phyloP scores from a whole-genome alignment of 2,329 filamentous ascomycete genomes.

The Microdochium bolleyi region DNA sequence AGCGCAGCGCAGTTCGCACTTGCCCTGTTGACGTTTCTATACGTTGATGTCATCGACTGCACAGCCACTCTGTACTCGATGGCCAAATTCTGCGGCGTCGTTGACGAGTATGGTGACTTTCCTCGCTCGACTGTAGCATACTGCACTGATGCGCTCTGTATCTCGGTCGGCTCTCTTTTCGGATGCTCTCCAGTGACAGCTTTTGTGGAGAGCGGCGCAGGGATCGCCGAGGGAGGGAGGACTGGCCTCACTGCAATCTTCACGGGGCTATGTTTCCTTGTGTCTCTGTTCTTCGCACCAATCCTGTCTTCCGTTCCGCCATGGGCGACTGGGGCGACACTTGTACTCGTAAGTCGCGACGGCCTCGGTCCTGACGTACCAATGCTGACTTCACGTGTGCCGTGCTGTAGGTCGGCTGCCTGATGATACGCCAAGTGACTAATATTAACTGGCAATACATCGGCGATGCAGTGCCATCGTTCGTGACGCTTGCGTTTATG shows the following conservation, averaged over 20 bases:
- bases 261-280: slow-evolving; percentile 61
- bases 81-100: slow-evolving; percentile 64
- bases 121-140: slow-evolving; percentile 78
- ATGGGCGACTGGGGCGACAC: slow-evolving; percentile 68
- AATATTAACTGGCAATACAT: slow-evolving; percentile 73
- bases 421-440: slow-evolving; percentile 70
- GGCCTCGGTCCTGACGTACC: background rate
- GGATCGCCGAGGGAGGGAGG: slow-evolving; percentile 66
- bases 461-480: slow-evolving; percentile 67
- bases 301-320: slow-evolving; percentile 72
- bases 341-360: slow-evolving; percentile 48
- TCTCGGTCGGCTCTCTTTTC: slow-evolving; percentile 62
- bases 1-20: slow-evolving; percentile 57
- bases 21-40: slow-evolving; percentile 69
- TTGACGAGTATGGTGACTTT: slow-evolving; percentile 69
- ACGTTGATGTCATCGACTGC: slow-evolving; percentile 72
- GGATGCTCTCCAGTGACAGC: slow-evolving; percentile 66
- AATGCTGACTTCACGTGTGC: slow-evolving; percentile 3
- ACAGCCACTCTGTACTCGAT: slow-evolving; percentile 76
- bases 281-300: slow-evolving; percentile 67
- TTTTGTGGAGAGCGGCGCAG: slow-evolving; percentile 69
- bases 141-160: slow-evolving; percentile 61
- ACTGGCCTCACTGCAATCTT: slow-evolving; percentile 66
- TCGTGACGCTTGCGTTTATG: slow-evolving; percentile 67
- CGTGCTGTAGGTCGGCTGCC: slow-evolving; percentile 52